These are phyloP conservation scores for Penicillium chermesinum DNA, from an alignment of 495 filamentous ascomycete species.

Conservation along the genomic window DNA sequence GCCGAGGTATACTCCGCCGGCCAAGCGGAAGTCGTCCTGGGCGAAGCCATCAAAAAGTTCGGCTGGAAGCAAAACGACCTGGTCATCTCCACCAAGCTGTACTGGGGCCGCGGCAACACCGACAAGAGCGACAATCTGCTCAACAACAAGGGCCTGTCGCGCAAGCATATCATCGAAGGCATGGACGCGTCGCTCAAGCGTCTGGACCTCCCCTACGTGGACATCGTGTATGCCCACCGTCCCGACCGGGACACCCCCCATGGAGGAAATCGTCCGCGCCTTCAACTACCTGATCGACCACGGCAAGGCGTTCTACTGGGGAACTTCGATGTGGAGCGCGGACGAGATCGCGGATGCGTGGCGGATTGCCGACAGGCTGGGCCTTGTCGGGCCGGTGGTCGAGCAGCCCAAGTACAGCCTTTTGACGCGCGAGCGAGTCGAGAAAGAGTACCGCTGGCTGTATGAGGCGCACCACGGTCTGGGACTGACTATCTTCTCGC, in stretches of 20 bases:
- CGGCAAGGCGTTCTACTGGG: slow-evolving; percentile 86
- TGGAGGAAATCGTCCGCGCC: slow-evolving; percentile 79
- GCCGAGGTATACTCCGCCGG: slow-evolving; percentile 50
- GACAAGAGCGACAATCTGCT: slow-evolving; percentile 56
- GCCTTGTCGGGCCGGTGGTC: slow-evolving; percentile 73
- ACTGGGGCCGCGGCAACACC: slow-evolving; percentile 60
- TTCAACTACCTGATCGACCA: slow-evolving; percentile 77
- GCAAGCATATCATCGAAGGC: slow-evolving; percentile 81
- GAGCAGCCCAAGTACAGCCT: slow-evolving; percentile 88
- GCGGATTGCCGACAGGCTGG: slow-evolving; percentile 64
- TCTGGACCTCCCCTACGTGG: slow-evolving; percentile 65
- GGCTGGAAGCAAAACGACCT: slow-evolving; percentile 73
- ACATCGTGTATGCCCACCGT: slow-evolving; percentile 80
- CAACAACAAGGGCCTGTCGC: slow-evolving; percentile 72
- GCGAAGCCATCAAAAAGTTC: slow-evolving; percentile 56
- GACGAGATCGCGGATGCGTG: slow-evolving; percentile 76
- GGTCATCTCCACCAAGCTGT: slow-evolving; percentile 82
- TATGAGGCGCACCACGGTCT: slow-evolving; percentile 56
- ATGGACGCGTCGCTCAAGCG: slow-evolving; percentile 59
- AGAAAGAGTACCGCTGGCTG: slow-evolving; percentile 65
- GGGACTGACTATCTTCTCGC: slow-evolving; percentile 70
- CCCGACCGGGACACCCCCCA: slow-evolving; percentile 77
- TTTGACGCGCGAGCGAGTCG: slow-evolving; percentile 64
- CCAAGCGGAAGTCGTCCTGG: slow-evolving; percentile 70
- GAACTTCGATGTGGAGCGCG: slow-evolving; percentile 81